Base-by-base conservation (phyloP, 139 green algal genomes). In the Choricystis sp. region DNA sequence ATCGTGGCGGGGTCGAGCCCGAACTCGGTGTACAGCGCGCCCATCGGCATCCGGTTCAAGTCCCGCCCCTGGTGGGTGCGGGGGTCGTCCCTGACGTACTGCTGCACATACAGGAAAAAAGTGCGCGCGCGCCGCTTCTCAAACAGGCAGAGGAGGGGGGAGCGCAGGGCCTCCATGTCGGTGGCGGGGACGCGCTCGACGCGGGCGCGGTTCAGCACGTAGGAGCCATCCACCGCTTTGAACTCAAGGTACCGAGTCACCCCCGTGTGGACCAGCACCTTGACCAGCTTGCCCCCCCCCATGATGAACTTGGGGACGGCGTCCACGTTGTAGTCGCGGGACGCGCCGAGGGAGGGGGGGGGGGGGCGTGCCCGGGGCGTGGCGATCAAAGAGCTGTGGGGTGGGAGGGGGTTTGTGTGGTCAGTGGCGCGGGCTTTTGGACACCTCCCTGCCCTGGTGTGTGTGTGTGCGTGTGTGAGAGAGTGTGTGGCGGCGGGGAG, bases 261-360 rank as follows among this genome's bases (percentile, higher is more conserved):
- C 30, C 94, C 85, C 19, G 94, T 98, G 76, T 95, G 87, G 52
- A 99, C 81, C 62, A 98, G 84, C 59, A 93, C 81, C 14, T 78
- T 73, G 9, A 96, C 86, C 49, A 98, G 75, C 68, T 92, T 83
- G 62, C 91, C 91, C 65, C 59, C 19, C 21, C 67, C 89, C 93
- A 98, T 97, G 77, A 98, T 97, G 80, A 98, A 97, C 76, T 99
- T 99, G 62, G 94, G 93, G 19, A 96, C 85, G 69, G 97, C 78
- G 72, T 99, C 94, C 19, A 99, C 79, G 66, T 98, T 98, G 78
- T 94, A 99, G 73, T 99, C 94, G 4, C 92, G 75, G 49, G 62
- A 85, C 29, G 86, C 29, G 19, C 94, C 93, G 49, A 97, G 79
- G 26, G 68, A 69, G 24, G 75, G 66, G 0, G 83, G 79, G 71